Evolutionary conservation across 257 asterid species (phyloP).

Genomic region (Scutellaria galericulata): DNA sequence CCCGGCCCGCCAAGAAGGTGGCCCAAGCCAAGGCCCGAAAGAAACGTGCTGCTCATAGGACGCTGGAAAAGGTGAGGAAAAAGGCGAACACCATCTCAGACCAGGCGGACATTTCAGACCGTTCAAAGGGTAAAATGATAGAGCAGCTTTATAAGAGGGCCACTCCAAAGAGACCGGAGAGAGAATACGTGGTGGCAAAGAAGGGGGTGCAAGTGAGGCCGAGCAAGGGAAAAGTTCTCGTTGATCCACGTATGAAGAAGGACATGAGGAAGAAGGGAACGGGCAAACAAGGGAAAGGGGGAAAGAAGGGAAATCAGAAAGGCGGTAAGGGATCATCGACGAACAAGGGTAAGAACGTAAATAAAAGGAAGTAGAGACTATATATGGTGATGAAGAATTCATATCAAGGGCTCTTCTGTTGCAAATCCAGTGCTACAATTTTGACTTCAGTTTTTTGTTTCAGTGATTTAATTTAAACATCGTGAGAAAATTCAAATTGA

Average conservation of each 20-base stretch:
- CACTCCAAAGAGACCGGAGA: slow-evolving; percentile 56
- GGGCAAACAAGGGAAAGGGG: slow-evolving; percentile 64
- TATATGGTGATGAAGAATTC: no score
- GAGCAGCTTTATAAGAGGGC: slow-evolving; percentile 84
- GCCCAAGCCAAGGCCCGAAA: slow-evolving; percentile 93
- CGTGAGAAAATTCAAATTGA: no score
- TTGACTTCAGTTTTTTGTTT: neutral
- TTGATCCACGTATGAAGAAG: slow-evolving; percentile 87
- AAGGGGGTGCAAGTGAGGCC: slow-evolving; percentile 89
- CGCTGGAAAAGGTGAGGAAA: slow-evolving; percentile 76
- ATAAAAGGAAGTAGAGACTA: slow-evolving; percentile 31
- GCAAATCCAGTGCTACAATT: neutral
- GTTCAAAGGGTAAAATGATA: slow-evolving; percentile 84
- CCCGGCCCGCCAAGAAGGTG: slow-evolving; percentile 96
- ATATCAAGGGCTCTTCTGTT: neutral
- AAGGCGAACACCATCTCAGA: slow-evolving; percentile 91
- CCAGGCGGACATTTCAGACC: slow-evolving; percentile 75
- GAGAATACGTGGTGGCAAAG: slow-evolving; percentile 90
- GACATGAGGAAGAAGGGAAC: slow-evolving; percentile 67
- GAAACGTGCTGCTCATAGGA: slow-evolving; percentile 67
- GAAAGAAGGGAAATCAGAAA: slow-evolving; percentile 63
- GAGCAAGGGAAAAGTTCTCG: slow-evolving; percentile 87
- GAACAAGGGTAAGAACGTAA: slow-evolving; percentile 35
- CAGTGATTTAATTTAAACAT: neutral
- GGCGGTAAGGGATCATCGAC: slow-evolving; percentile 49